A percentile compares a stretch with the other conserved stretches of the same genome.
Conservation (phyloP, 2,329 filamentous ascomycete species). For the Geosmithia flava region DNA sequence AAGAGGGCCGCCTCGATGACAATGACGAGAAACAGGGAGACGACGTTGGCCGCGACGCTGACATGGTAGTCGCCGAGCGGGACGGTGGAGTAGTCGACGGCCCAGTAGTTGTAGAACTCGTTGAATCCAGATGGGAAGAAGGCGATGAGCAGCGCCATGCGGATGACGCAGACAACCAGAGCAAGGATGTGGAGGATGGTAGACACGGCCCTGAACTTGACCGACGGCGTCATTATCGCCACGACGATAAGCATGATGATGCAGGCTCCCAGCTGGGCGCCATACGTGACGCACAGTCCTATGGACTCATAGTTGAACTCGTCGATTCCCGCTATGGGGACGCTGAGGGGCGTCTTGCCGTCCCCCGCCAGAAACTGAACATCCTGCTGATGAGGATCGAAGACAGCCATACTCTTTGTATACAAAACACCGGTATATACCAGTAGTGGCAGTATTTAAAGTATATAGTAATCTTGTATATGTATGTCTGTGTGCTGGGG, state of each 20-base stretch:
- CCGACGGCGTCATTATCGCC: constrained; percentile 50
- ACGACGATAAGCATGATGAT: constrained; percentile 53
- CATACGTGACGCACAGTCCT: constrained; percentile 48
- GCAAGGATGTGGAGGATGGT: constrained; percentile 53
- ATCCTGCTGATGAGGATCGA: constrained; percentile 22
- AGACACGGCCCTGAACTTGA: constrained; percentile 51
- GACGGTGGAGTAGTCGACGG: constrained; percentile 40
- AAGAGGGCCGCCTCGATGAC: constrained; percentile 33
- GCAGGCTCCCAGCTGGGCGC: constrained; percentile 57
- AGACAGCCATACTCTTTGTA: constrained; percentile 11
- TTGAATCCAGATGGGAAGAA: constrained; percentile 50
- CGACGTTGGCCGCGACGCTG: constrained; percentile 25
- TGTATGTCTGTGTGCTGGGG: background rate
- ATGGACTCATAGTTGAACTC: constrained; percentile 15
- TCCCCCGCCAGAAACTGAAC: constrained; percentile 20
- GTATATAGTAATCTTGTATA: background rate
- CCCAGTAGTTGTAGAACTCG: constrained; percentile 48
- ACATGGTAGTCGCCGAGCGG: constrained; percentile 18
- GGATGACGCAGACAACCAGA: constrained; percentile 47
- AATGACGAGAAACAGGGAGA: constrained; percentile 30
- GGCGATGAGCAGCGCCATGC: constrained; percentile 41
- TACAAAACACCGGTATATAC: background rate
- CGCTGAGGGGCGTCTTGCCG: constrained; percentile 14
- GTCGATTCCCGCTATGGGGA: constrained; percentile 21
- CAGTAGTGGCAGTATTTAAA: background rate